phyloP scores from a whole-genome alignment of 148 eudicot genomes.

The Drosera capensis region DNA sequence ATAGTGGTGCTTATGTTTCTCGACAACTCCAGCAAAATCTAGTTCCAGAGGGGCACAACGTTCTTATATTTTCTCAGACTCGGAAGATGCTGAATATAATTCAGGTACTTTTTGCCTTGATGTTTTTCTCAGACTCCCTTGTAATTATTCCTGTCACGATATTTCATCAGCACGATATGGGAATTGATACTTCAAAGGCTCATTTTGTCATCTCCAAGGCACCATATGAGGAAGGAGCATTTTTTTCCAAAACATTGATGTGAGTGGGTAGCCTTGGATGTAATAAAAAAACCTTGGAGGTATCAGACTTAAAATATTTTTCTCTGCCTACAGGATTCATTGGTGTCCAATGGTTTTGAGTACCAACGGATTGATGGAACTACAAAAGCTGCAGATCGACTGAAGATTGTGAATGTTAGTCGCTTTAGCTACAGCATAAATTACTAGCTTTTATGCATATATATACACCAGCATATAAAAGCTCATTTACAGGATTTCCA shows the following conservation, averaged over 20 bases:
- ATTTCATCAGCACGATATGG: no score
- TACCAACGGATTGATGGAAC: constrained; percentile 92
- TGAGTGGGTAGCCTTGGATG: no score
- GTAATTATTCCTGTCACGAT: no score
- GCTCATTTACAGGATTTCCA: constrained; percentile 99
- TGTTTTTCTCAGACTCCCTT: no score
- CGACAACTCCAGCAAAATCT: constrained; percentile 47
- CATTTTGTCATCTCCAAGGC: no score
- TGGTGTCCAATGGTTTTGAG: constrained; percentile 36
- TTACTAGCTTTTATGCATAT: not conserved
- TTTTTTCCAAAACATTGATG: no score
- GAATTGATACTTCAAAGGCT: no score
- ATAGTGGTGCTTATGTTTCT: no score
- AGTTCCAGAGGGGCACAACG: constrained; percentile 66
- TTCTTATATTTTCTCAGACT: constrained; percentile 95
- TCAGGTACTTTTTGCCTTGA: constrained; percentile 43
- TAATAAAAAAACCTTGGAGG: no score
- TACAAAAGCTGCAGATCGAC: constrained; percentile 69
- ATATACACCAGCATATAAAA: no score
- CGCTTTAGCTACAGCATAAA: not conserved
- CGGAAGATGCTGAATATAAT: constrained; percentile 94
- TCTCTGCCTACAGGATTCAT: constrained; percentile 37
- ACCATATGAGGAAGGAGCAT: no score
- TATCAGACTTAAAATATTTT: not conserved
- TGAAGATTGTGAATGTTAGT: constrained; percentile 78